Percentiles rank a stretch among this genome's conserved stretches.
phyloP scores from a whole-genome alignment of 495 filamentous ascomycete genomes.

The Cladorrhinum samala region DNA sequence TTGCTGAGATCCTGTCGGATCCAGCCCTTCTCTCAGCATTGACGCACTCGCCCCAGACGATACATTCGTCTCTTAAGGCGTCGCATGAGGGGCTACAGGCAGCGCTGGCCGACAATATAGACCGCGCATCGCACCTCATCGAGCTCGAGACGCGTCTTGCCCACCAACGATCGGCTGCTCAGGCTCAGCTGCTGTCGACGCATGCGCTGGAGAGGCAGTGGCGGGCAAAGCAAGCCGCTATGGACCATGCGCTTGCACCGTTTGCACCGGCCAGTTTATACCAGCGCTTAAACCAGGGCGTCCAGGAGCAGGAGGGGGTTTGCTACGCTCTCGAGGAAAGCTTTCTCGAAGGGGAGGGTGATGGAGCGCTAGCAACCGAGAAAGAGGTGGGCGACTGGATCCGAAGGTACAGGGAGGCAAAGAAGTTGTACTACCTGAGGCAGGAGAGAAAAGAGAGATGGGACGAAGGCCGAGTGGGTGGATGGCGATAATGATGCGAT shows the following conservation, averaged over 20 bases:
- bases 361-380: constrained; percentile 50
- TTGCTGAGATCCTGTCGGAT: constrained; percentile 58
- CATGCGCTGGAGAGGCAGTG: constrained; percentile 86
- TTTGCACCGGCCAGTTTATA: constrained; percentile 84
- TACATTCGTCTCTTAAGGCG: constrained; percentile 54
- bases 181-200: constrained; percentile 74
- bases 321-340: constrained; percentile 82
- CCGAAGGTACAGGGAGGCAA: constrained; percentile 66
- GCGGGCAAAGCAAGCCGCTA: constrained; percentile 78
- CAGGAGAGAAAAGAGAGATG: constrained; percentile 81
- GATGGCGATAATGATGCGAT: constrained; percentile 85
- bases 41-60: constrained; percentile 56
- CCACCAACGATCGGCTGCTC: constrained; percentile 58
- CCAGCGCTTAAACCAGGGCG: constrained; percentile 62
- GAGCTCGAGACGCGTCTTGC: constrained; percentile 55
- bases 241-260: constrained; percentile 76
- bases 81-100: constrained; percentile 50
- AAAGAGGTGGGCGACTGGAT: constrained; percentile 81
- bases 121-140: constrained; percentile 55
- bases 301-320: constrained; percentile 77
- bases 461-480: constrained; percentile 91
- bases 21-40: constrained; percentile 56
- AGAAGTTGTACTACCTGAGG: constrained; percentile 65
- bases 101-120: constrained; percentile 62
- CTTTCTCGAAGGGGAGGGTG: constrained; percentile 56